A percentile compares a stretch with the other conserved stretches of the same genome.
Conservation (phyloP, 176 grass and related monocot genomes). For the Oryza longistaminata region DNA sequence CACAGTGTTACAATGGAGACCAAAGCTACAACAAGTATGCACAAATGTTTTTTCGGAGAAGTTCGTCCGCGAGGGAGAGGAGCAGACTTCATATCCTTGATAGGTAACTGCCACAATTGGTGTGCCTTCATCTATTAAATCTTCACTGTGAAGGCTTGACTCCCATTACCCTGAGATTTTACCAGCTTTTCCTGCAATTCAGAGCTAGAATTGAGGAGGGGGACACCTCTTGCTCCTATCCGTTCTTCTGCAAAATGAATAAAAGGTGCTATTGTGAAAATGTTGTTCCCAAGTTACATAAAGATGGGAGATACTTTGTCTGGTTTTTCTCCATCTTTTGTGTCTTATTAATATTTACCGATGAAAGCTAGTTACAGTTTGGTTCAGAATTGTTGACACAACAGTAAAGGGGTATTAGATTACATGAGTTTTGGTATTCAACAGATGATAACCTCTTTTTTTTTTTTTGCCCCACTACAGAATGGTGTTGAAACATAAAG, state of each 20-base stretch:
- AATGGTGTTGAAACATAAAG: neutral
- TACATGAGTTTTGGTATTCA: neutral
- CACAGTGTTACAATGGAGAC: constrained; percentile 55
- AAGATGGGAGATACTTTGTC: neutral
- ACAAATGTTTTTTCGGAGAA: constrained; percentile 40
- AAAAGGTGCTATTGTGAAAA: constrained; percentile 16
- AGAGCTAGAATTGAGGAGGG: neutral
- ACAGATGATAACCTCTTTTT: neutral
- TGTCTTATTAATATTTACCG: too few relatives aligned
- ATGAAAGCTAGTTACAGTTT: neutral
- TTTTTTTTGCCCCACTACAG: neutral
- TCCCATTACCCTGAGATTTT: neutral
- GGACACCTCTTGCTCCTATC: neutral
- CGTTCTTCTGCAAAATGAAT: constrained; percentile 16
- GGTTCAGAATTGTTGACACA: neutral
- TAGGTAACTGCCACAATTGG: constrained; percentile 49
- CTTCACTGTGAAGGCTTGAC: constrained; percentile 5
- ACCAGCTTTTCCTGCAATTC: neutral
- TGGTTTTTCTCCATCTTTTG: too few relatives aligned
- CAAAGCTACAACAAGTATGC: constrained; percentile 58
- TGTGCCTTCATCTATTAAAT: constrained; percentile 58
- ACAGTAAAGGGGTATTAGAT: neutral
- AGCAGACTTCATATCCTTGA: constrained; percentile 45
- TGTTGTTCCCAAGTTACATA: neutral
- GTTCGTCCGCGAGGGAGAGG: constrained; percentile 38